Percentiles rank a stretch among this genome's conserved stretches.
These are phyloP conservation scores for Ceratorhiza oryzae-sativae DNA, from an alignment of 1,284 basidiomycete species.

Conservation along the genomic window DNA sequence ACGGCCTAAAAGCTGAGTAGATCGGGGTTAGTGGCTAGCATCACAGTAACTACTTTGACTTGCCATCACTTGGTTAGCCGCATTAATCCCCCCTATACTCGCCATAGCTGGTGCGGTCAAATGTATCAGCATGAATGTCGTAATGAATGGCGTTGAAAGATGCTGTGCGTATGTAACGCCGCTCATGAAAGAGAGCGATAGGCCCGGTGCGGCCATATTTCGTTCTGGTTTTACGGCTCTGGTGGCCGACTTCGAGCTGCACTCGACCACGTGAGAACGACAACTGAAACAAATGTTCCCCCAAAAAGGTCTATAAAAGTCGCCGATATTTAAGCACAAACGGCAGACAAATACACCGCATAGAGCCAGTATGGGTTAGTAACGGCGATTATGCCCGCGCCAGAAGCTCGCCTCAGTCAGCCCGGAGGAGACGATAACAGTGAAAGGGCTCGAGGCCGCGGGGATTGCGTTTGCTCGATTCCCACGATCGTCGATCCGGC, in stretches of 20 bases:
- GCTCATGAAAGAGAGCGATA: neutral
- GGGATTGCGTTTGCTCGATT: neutral
- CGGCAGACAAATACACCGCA: neutral
- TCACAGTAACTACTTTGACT: neutral
- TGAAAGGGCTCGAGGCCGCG: neutral
- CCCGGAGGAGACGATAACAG: neutral
- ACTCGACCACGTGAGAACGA: too few species aligned
- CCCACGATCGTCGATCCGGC: slow-evolving; percentile 28
- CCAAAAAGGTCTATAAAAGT: too few species aligned
- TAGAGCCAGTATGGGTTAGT: neutral
- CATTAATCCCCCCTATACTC: slow-evolving; percentile 67
- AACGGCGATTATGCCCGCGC: slow-evolving; percentile 8
- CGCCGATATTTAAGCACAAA: too few species aligned
- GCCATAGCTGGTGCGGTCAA: slow-evolving; percentile 71
- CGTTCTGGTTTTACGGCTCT: neutral
- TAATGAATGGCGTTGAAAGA: slow-evolving; percentile 66
- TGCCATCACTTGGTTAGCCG: slow-evolving; percentile 75
- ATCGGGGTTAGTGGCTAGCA: neutral
- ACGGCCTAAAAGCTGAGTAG: slow-evolving; percentile 68
- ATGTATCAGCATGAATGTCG: slow-evolving; percentile 69
- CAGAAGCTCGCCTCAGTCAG: slow-evolving; percentile 13
- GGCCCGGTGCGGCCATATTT: neutral
- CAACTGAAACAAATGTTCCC: too few species aligned
- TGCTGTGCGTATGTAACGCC: slow-evolving; percentile 59
- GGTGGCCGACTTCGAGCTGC: neutral